These are phyloP conservation scores for Monilinia polystroma DNA, from an alignment of 2,329 filamentous ascomycete species.

Conservation along the genomic window DNA sequence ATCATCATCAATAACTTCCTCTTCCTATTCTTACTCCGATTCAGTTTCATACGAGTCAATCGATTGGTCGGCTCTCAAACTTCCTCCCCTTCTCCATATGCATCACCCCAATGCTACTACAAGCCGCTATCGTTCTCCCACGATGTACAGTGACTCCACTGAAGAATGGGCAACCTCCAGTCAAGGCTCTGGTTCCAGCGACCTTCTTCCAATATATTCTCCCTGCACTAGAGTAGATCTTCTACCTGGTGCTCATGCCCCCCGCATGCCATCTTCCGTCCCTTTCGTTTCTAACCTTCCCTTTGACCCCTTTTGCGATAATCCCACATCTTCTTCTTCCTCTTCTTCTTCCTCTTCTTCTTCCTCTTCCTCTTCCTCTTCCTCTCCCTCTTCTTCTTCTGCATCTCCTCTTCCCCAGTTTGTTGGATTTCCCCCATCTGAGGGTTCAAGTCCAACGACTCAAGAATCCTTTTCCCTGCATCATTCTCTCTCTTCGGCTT, in stretches of 20 bases:
- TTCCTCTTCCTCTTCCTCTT: background rate
- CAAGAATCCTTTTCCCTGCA: background rate
- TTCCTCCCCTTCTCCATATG: slow-evolving; percentile 2
- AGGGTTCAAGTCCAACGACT: background rate
- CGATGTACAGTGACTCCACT: slow-evolving; percentile 12
- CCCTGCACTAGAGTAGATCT: background rate
- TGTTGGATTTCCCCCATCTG: background rate
- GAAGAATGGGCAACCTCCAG: slow-evolving; percentile 4
- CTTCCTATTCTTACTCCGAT: slow-evolving; percentile 1
- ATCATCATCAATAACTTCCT: background rate
- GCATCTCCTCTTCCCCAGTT: background rate
- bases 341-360: background rate
- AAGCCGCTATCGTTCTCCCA: background rate
- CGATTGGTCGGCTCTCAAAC: slow-evolving; percentile 19
- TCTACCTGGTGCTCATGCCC: slow-evolving; percentile 2
- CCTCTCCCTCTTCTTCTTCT: background rate
- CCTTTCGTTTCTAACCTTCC: background rate
- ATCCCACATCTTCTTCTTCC: background rate
- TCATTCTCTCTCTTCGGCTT: background rate
- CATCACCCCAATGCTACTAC: background rate
- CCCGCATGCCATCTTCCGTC: background rate
- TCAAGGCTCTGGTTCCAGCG: slow-evolving; percentile 1
- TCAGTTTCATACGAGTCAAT: slow-evolving; percentile 14
- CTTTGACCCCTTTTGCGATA: background rate
- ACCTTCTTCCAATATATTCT: background rate